A percentile compares a stretch with the other conserved stretches of the same genome.
Conservation (phyloP, 768 basidiomycete genomes). For the Lyophyllum decastes region DNA sequence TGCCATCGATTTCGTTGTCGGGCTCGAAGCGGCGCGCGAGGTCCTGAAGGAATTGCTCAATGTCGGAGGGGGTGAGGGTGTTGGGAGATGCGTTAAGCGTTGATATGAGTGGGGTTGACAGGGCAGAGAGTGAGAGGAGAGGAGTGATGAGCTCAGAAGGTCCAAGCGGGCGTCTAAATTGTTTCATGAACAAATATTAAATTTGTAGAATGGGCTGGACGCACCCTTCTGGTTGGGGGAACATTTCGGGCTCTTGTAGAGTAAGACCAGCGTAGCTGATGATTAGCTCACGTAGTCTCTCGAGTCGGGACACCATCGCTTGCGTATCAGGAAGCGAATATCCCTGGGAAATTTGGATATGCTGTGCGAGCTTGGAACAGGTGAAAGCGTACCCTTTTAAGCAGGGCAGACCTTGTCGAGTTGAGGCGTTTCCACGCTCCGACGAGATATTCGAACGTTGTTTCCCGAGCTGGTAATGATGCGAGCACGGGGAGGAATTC, state of each 20-base stretch:
- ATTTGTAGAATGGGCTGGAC: conserved; percentile 15
- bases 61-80: conserved; percentile 63
- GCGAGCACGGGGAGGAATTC: conserved; percentile 74
- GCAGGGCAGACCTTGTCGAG: conserved; percentile 46
- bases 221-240: conserved; percentile 83
- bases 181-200: background rate
- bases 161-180: conserved; percentile 65
- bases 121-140: conserved; percentile 73
- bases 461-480: conserved; percentile 75
- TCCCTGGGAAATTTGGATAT: conserved; percentile 34
- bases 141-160: conserved; percentile 78
- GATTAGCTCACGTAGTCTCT: conserved; percentile 78
- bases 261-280: conserved; percentile 89
- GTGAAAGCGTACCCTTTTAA: conserved; percentile 57
- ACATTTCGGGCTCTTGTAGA: conserved; percentile 93
- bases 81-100: conserved; percentile 45
- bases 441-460: conserved; percentile 86
- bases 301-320: conserved; percentile 61
- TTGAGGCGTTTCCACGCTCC: conserved; percentile 92
- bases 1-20: conserved; percentile 72
- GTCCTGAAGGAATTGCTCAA: conserved; percentile 83
- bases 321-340: conserved; percentile 65
- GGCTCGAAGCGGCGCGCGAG: conserved; percentile 79
- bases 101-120: conserved; percentile 65
- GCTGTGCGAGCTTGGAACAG: background rate